Conservation (phyloP, 2,329 filamentous ascomycete genomes). For the Grosmannia clavigera region DNA sequence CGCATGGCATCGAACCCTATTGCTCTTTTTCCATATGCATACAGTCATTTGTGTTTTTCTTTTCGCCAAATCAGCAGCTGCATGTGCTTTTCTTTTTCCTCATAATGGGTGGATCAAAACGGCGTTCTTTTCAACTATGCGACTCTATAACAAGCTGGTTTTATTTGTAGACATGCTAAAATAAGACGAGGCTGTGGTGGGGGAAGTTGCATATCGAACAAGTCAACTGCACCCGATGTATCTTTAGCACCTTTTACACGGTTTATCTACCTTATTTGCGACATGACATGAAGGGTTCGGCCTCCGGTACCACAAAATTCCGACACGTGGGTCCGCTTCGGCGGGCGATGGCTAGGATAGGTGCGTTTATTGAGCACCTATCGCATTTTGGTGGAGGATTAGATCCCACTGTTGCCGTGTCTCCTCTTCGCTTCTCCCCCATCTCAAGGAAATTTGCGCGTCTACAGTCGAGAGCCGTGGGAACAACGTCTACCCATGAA, state of each 20-base stretch:
- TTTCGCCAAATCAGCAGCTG: background rate
- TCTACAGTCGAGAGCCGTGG: background rate
- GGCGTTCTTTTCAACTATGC: background rate
- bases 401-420: slow-evolving; percentile 1
- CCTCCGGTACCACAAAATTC: background rate
- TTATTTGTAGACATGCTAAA: too few relatives aligned
- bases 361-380: background rate
- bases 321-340: background rate
- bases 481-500: background rate
- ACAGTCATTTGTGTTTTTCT: background rate
- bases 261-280: slow-evolving; percentile 5
- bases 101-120: background rate
- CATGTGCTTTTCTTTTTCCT: background rate
- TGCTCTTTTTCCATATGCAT: background rate
- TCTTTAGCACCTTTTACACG: background rate
- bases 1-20: background rate
- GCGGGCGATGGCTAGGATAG: background rate
- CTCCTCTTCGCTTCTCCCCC: slow-evolving; percentile 1
- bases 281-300: background rate
- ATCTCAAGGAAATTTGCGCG: background rate
- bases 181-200: background rate
- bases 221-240: background rate
- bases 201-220: too few relatives aligned
- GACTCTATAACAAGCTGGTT: too few relatives aligned
- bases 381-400: slow-evolving; percentile 1